Evolutionary conservation across 2,329 filamentous ascomycete genomes (phyloP).

Genomic region (Chaetomium strumarium): DNA sequence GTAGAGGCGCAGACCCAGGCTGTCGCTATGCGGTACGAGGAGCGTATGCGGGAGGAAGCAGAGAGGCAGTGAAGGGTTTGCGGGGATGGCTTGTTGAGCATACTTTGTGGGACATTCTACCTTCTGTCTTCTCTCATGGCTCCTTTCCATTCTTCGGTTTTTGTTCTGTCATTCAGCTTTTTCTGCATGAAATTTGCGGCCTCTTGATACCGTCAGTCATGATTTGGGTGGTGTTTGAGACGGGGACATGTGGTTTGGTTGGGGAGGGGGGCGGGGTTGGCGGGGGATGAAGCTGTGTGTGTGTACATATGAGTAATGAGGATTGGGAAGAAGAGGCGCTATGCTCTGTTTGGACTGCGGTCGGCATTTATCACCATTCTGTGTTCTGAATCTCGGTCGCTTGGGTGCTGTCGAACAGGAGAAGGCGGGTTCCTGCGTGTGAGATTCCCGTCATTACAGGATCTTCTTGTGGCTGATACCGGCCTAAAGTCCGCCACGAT

Average conservation of each 20-base stretch:
- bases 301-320: slow-evolving; percentile 2
- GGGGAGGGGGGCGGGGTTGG: too few species aligned
- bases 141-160: neutral
- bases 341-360: neutral
- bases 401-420: too few species aligned
- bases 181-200: neutral
- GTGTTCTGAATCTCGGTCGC: too few species aligned
- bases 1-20: slow-evolving; percentile 76
- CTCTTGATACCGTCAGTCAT: slow-evolving; percentile 9
- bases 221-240: neutral
- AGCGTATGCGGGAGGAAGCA: slow-evolving; percentile 60
- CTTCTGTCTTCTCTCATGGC: neutral
- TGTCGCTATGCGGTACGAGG: slow-evolving; percentile 53
- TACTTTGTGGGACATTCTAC: neutral
- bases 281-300: too few species aligned
- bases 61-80: slow-evolving; percentile 2
- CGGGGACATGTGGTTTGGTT: neutral
- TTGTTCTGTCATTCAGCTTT: neutral
- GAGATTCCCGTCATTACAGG: too few species aligned
- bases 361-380: neutral
- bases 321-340: too few species aligned
- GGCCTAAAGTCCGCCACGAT: too few species aligned
- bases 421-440: too few species aligned
- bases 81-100: neutral
- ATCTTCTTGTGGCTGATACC: too few species aligned